Percentiles rank a stretch among this genome's conserved stretches.
Evolutionary conservation across 2,329 filamentous ascomycete genomes (phyloP).

Genomic region (Orbilia brochopaga): DNA sequence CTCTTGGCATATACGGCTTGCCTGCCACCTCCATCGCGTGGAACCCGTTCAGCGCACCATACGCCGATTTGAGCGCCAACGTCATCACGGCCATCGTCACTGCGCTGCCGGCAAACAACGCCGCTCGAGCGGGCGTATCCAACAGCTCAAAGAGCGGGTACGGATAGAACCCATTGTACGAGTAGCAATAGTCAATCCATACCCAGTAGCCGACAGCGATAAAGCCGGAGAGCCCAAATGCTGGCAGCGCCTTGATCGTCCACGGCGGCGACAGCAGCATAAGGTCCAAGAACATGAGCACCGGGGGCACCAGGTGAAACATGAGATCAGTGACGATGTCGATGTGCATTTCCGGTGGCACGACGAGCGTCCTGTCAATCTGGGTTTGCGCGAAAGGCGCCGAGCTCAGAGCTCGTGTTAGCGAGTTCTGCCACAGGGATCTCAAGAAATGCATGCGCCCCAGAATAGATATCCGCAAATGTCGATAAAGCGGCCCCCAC

Average conservation of each 20-base stretch:
- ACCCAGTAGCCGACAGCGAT: constrained; percentile 75
- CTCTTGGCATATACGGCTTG: constrained; percentile 52
- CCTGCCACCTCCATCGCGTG: constrained; percentile 59
- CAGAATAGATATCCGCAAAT: not conserved
- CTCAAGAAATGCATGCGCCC: not conserved
- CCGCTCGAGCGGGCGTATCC: constrained; percentile 68
- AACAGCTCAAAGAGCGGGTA: constrained; percentile 82
- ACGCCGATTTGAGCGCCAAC: constrained; percentile 70
- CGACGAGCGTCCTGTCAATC: constrained; percentile 52
- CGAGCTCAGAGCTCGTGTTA: constrained; percentile 49
- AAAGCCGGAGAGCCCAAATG: constrained; percentile 65
- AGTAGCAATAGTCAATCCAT: constrained; percentile 76
- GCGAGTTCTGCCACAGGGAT: constrained; percentile 20
- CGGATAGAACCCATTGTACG: constrained; percentile 65
- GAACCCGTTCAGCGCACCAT: constrained; percentile 70
- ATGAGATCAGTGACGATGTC: constrained; percentile 63
- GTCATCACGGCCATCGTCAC: constrained; percentile 75
- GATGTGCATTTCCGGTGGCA: constrained; percentile 52
- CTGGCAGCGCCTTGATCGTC: constrained; percentile 68
- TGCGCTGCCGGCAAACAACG: constrained; percentile 74
- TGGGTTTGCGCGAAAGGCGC: constrained; percentile 11
- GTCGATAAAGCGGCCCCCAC: not conserved
- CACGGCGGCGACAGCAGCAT: constrained; percentile 75
- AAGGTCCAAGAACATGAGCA: constrained; percentile 70
- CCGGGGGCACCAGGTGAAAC: constrained; percentile 70